phyloP scores from a whole-genome alignment of 1,139 yeast genomes.

The Hansenula sp. region DNA sequence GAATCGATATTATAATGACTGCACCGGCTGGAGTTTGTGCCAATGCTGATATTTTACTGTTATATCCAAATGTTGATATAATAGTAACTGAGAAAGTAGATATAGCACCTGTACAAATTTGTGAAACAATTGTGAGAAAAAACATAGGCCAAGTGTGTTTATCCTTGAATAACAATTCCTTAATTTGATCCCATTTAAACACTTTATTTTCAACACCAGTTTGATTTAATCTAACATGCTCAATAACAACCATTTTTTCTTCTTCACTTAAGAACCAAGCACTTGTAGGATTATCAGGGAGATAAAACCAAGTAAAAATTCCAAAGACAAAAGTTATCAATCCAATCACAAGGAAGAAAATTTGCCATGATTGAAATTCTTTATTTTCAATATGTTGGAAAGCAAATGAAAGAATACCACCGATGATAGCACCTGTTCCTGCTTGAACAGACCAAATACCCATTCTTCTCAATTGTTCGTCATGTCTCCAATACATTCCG shows the following conservation, averaged over 20 bases:
- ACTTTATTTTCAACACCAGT: slow-evolving; percentile 39
- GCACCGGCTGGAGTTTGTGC: slow-evolving; percentile 44
- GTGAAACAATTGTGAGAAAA: slow-evolving; percentile 31
- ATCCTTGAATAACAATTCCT: slow-evolving; percentile 39
- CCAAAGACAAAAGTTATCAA: slow-evolving; percentile 43
- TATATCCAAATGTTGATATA: slow-evolving; percentile 40
- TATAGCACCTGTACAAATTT: slow-evolving; percentile 40
- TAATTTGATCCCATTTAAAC: slow-evolving; percentile 37
- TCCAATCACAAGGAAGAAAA: slow-evolving; percentile 39
- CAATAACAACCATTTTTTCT: slow-evolving; percentile 38
- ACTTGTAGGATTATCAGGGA: slow-evolving; percentile 41
- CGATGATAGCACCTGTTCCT: slow-evolving; percentile 51
- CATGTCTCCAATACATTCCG: slow-evolving; percentile 47
- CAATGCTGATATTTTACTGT: slow-evolving; percentile 30
- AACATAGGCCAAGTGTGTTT: slow-evolving; percentile 43
- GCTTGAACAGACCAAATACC: slow-evolving; percentile 46
- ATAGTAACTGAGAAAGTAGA: slow-evolving; percentile 43
- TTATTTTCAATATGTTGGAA: slow-evolving; percentile 24
- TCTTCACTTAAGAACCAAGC: slow-evolving; percentile 32
- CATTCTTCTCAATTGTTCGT: slow-evolving; percentile 49
- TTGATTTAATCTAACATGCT: slow-evolving; percentile 39
- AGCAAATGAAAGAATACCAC: slow-evolving; percentile 52
- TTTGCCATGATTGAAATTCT: slow-evolving; percentile 33
- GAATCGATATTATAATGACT: slow-evolving; percentile 27
- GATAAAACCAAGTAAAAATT: slow-evolving; percentile 31